phyloP scores from a whole-genome alignment of 306 rosid genomes.

The Pterocarpus macrocarpus region DNA sequence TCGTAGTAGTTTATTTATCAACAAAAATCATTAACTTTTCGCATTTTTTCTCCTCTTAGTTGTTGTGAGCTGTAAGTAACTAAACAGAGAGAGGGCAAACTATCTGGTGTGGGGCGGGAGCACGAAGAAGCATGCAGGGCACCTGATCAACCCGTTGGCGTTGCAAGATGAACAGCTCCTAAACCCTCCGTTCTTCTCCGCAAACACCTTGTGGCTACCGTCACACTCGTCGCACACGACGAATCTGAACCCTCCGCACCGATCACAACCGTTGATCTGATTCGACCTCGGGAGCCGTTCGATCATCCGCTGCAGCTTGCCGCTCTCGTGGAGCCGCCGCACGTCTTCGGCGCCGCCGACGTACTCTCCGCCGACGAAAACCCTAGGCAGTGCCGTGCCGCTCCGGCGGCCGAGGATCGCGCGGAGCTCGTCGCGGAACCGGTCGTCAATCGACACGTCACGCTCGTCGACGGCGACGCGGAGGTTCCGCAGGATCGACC shows the following conservation, averaged over 20 bases:
- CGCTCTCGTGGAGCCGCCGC: constrained; percentile 63
- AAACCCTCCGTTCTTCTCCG: constrained; percentile 61
- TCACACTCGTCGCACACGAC: constrained; percentile 68
- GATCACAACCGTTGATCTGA: constrained; percentile 53
- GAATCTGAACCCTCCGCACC: constrained; percentile 79
- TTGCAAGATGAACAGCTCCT: constrained; percentile 67
- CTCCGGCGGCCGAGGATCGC: constrained; percentile 55
- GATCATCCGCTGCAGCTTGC: constrained; percentile 63
- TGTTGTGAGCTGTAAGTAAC: constrained; percentile 38
- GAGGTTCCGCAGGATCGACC: constrained; percentile 68
- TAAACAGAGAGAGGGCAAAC: neutral
- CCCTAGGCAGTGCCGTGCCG: constrained; percentile 59
- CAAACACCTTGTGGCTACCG: constrained; percentile 83
- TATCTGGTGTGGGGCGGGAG: constrained; percentile 51
- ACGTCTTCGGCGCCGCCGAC: constrained; percentile 82
- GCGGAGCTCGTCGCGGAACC: constrained; percentile 68
- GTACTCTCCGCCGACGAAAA: constrained; percentile 69
- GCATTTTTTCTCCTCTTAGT: constrained; percentile 5
- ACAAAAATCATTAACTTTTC: constrained; percentile 13
- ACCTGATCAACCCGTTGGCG: constrained; percentile 71
- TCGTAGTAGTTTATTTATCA: constrained; percentile 33
- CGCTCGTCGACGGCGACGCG: constrained; percentile 80
- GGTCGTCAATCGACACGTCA: constrained; percentile 78
- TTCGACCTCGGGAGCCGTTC: constrained; percentile 65
- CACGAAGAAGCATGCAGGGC: constrained; percentile 66